These are phyloP conservation scores for Colletotrichum nymphaeae DNA, from an alignment of 2,329 filamentous ascomycete species.

Conservation along the genomic window DNA sequence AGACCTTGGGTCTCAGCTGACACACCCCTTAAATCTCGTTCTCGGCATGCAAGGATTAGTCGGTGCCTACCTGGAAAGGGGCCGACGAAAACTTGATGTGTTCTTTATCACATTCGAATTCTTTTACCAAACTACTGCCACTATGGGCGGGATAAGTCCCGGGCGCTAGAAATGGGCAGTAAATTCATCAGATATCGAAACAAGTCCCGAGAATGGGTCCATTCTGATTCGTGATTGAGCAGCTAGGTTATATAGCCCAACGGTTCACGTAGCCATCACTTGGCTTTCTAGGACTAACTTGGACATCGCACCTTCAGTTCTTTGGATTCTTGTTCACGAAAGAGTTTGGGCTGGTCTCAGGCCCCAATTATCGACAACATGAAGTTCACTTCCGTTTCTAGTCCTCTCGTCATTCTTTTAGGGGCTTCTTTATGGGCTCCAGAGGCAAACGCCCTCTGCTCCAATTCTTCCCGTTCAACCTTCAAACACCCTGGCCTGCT, in stretches of 20 bases:
- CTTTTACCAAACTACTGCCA: background rate
- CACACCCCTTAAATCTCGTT: slow-evolving; percentile 25
- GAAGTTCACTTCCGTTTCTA: background rate
- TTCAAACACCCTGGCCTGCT: slow-evolving; percentile 39
- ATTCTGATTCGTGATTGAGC: background rate
- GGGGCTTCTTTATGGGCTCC: background rate
- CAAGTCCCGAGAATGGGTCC: background rate
- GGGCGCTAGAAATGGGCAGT: background rate
- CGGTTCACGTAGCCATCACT: no score
- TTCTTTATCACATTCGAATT: background rate
- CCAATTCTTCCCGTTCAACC: background rate
- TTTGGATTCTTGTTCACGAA: background rate
- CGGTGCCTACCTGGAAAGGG: background rate
- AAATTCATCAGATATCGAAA: background rate
- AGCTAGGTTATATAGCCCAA: background rate
- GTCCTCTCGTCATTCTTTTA: background rate
- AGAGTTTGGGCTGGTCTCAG: background rate
- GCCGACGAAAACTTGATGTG: background rate
- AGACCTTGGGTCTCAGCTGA: background rate
- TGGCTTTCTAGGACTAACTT: no score
- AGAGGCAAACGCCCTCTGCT: background rate
- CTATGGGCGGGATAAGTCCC: background rate
- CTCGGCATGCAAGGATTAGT: background rate
- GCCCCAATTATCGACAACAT: background rate
- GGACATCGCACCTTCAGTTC: background rate